These are phyloP conservation scores for Naganishia friedmannii DNA, from an alignment of 768 basidiomycete genomes.

Conservation along the genomic window DNA sequence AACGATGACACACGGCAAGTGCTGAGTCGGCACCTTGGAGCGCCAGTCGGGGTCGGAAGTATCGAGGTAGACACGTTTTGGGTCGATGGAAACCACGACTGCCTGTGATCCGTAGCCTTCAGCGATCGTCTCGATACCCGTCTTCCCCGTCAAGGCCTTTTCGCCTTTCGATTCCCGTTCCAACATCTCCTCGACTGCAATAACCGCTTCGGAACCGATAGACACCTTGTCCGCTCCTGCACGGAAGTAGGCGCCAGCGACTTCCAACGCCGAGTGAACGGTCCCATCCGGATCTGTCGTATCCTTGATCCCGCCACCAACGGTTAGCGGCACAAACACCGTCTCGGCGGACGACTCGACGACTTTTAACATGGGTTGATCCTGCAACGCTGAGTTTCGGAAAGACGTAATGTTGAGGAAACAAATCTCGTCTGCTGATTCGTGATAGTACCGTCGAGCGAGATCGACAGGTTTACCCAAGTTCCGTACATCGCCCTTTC, in stretches of 20 bases:
- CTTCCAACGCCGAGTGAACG: conserved; percentile 77
- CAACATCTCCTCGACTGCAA: conserved; percentile 77
- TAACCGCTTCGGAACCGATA: conserved; percentile 93
- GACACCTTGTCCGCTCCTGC: conserved; percentile 98
- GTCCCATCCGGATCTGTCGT: conserved; percentile 93
- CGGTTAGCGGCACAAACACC: conserved; percentile 94
- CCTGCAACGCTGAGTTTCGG: conserved; percentile 87
- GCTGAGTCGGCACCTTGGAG: conserved; percentile 54
- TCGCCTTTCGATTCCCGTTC: conserved; percentile 54
- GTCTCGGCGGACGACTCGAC: conserved; percentile 82
- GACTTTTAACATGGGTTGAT: conserved; percentile 98
- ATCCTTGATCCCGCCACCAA: conserved; percentile 97
- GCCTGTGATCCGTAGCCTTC: conserved; percentile 88
- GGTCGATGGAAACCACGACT: conserved; percentile 96
- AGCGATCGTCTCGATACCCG: conserved; percentile 90
- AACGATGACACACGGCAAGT: conserved; percentile 53
- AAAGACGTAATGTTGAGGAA: conserved; percentile 99
- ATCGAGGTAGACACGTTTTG: conserved; percentile 77
- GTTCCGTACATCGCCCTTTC: conserved; percentile 67
- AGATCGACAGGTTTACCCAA: conserved; percentile 95
- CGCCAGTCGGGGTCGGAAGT: conserved; percentile 46
- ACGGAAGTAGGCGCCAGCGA: conserved; percentile 92
- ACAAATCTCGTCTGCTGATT: conserved; percentile 93
- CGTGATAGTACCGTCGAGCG: conserved; percentile 75
- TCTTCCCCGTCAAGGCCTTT: conserved; percentile 58